Evolutionary conservation across 345 rosid species (phyloP), one percentile per base, ranked within the genome.

Genomic region (Populus nigra): DNA sequence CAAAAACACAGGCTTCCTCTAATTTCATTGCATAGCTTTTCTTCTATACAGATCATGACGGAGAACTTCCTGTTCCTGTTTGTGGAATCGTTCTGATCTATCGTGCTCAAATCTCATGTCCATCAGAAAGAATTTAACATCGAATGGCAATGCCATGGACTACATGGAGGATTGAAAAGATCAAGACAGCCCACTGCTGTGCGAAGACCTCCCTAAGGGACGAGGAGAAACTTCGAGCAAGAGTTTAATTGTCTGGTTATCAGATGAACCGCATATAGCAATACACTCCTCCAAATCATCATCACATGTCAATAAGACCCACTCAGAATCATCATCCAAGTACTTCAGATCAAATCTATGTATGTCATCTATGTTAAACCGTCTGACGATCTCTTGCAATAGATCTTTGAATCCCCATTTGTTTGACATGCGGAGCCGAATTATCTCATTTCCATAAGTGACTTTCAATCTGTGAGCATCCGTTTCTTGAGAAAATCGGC

Each of bases 241-340:
- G 78, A 95, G 92, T 79, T 83, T 93, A 66, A 92, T 88, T 15
- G 91, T 92, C 61, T 84, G 82, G 80, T 79, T 81, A 33, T 82
- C 83, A 76, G 88, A 87, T 25, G 89, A 85, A 75, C 82, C 83
- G 68, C 84, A 90, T 27, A 93, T 82, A 70, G 91, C 91, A 57
- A 93, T 78, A 68, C 99, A 95, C 79, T 95, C 99, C 76, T 88
- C 90, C 78, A 92, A 85, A 84, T 95, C 99, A 4, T 90, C 98
- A 83, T 93, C 97, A 65, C 98, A 93, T 2, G 97, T 92, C 77
- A 92, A 81, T 67, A 95, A 79, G 35, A 95, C 92, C 99, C 99
- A 95, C 74, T 95, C 99, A n/a, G 76, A 80, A 73, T 95, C 99
- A 81, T 95, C 99, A 27, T 95, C 98, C 80, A 95, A 83, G 91